phyloP scores from a whole-genome alignment of 208 protist species.

The Lotmaria passim region DNA sequence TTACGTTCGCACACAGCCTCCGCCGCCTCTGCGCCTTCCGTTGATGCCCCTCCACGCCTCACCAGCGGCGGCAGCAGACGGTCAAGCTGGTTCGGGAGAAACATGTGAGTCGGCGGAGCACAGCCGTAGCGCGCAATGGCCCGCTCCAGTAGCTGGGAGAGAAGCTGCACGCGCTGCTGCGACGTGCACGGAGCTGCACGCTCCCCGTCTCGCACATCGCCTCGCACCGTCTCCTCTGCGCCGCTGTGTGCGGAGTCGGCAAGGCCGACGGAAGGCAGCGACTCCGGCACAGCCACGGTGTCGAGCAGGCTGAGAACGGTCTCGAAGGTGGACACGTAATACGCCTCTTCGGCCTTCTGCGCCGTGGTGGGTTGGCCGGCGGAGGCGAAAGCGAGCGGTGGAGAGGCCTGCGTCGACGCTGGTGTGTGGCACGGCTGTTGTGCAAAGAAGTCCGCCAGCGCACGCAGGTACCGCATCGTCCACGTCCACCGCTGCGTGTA shows the following conservation, averaged over 20 bases:
- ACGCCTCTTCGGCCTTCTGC: slow-evolving; percentile 19
- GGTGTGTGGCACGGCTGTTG: neutral
- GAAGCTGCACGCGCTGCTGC: slow-evolving; percentile 1
- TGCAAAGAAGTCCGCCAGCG: slow-evolving; percentile 15
- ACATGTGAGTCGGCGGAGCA: slow-evolving; percentile 53
- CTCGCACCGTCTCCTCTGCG: neutral
- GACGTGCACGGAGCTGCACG: neutral
- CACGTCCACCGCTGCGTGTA: slow-evolving; percentile 35
- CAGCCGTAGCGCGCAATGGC: slow-evolving; percentile 29
- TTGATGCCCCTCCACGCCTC: no score
- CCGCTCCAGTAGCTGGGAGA: slow-evolving; percentile 16
- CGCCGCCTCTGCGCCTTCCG: no score
- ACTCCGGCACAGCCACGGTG: neutral
- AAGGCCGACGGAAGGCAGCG: neutral
- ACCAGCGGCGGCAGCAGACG: slow-evolving; percentile 44
- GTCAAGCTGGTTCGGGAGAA: slow-evolving; percentile 60
- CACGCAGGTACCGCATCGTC: slow-evolving; percentile 35
- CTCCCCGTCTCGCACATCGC: neutral
- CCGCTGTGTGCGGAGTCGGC: neutral
- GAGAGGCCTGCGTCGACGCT: neutral
- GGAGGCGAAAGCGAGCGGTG: neutral
- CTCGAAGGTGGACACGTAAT: slow-evolving; percentile 33
- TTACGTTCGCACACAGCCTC: no score
- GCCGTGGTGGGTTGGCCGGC: no score
- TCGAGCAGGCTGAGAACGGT: slow-evolving; percentile 27